Conservation (phyloP, 768 basidiomycete genomes). For the Rhizopogon roseolus region DNA sequence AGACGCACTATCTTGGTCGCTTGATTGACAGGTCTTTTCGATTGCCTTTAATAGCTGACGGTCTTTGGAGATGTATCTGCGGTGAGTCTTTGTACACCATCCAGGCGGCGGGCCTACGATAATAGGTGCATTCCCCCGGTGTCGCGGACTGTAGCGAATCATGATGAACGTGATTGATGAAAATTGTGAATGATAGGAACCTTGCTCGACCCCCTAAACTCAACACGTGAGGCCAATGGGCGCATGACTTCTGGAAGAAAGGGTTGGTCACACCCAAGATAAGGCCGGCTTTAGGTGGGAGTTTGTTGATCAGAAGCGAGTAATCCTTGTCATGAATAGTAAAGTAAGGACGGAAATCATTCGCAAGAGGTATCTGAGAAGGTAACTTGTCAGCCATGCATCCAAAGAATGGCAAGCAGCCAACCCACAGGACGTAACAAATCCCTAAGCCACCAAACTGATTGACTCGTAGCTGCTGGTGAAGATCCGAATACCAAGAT, state of each 20-base stretch:
- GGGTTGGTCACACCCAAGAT: conserved; percentile 88
- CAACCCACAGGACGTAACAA: conserved; percentile 71
- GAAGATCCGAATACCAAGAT: conserved; percentile 78
- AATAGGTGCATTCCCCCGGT: conserved; percentile 3
- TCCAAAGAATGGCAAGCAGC: not conserved
- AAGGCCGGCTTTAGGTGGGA: conserved; percentile 73
- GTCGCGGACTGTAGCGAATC: conserved; percentile 5
- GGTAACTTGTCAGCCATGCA: not conserved
- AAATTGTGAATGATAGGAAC: conserved; percentile 13
- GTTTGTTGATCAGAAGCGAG: conserved; percentile 67
- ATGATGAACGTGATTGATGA: not conserved
- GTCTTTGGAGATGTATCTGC: conserved; percentile 84
- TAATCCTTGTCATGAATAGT: conserved; percentile 95
- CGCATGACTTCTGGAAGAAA: conserved; percentile 72
- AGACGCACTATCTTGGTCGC: conserved; percentile 47
- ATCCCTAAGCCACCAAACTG: conserved; percentile 90
- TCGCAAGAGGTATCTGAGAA: conserved; percentile 70
- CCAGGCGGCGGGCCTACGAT: conserved; percentile 56
- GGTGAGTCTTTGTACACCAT: conserved; percentile 77
- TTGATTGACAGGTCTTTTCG: conserved; percentile 53
- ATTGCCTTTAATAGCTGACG: conserved; percentile 64
- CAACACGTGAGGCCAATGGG: conserved; percentile 83
- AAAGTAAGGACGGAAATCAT: conserved; percentile 90
- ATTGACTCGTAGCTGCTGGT: conserved; percentile 80
- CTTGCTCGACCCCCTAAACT: conserved; percentile 52